These are phyloP conservation scores for Globisporangium nagaii DNA, from an alignment of 352 stramenopile species.

Conservation along the genomic window DNA sequence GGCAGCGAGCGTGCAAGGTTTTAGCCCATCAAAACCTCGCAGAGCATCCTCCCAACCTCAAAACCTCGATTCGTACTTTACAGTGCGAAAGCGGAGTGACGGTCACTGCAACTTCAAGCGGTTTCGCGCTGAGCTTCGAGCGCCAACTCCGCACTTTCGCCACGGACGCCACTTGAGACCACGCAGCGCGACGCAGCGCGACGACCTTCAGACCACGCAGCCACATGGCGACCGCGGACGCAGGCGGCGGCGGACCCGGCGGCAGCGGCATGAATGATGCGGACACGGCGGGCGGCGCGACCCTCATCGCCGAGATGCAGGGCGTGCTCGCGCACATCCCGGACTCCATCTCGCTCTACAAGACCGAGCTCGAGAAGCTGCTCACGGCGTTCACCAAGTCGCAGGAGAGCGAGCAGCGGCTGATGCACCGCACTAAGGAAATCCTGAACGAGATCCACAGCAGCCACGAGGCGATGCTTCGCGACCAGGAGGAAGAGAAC, in stretches of 20 bases:
- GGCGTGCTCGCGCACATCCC: slow-evolving; percentile 59
- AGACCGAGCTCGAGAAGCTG: slow-evolving; percentile 77
- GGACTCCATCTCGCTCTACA: slow-evolving; percentile 67
- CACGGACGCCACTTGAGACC: not conserved
- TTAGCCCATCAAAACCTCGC: no score
- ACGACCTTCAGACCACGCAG: no score
- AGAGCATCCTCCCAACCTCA: no score
- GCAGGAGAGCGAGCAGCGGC: slow-evolving; percentile 73
- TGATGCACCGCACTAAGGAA: slow-evolving; percentile 63
- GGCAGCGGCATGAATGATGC: not conserved
- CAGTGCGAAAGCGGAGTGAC: not conserved
- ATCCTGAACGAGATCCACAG: slow-evolving; percentile 71
- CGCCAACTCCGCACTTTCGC: not conserved
- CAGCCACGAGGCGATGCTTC: slow-evolving; percentile 67
- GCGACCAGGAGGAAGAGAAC: slow-evolving; percentile 75
- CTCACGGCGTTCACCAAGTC: slow-evolving; percentile 69
- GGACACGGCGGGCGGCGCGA: slow-evolving; percentile 11
- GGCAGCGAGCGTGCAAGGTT: not conserved
- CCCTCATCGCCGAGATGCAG: slow-evolving; percentile 63
- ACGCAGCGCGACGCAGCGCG: not conserved
- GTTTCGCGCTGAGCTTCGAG: not conserved
- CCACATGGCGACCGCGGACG: slow-evolving; percentile 1
- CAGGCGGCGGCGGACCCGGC: not conserved
- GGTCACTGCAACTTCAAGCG: not conserved
- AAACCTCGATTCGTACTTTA: not conserved